These are phyloP conservation scores for Calonectria honghensis DNA, from an alignment of 2,329 filamentous ascomycete genomes.

Conservation along the genomic window DNA sequence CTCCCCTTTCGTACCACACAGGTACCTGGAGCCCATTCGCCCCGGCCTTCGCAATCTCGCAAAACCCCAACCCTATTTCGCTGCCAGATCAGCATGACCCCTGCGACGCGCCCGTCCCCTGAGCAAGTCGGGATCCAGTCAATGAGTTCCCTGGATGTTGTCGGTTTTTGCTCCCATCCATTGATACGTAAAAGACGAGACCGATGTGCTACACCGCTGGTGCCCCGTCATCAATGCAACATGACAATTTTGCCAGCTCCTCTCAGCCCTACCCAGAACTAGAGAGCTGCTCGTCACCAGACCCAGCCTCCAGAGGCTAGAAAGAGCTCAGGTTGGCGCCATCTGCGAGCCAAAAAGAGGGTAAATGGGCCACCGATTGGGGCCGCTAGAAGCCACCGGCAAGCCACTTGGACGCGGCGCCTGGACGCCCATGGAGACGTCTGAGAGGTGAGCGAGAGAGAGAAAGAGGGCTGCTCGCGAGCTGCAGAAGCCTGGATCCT, in stretches of 20 bases:
- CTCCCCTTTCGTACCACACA: conserved; percentile 26
- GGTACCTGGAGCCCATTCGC: conserved; percentile 31
- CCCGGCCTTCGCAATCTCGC: conserved; percentile 41
- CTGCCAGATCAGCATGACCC: conserved; percentile 38
- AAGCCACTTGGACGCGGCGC: conserved; percentile 29
- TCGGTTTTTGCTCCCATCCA: neutral
- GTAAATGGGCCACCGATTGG: conserved; percentile 13
- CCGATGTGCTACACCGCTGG: conserved; percentile 30
- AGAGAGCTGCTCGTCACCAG: conserved; percentile 23
- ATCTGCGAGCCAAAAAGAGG: conserved; percentile 26
- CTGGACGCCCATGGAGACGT: neutral
- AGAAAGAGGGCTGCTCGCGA: neutral
- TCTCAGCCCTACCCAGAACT: conserved; percentile 28
- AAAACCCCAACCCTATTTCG: conserved; percentile 41
- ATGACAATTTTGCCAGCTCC: conserved; percentile 13
- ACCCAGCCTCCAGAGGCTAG: conserved; percentile 8
- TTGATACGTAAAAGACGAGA: conserved; percentile 28
- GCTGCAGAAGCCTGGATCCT: conserved; percentile 6
- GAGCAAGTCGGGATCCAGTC: conserved; percentile 12
- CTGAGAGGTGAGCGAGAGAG: neutral
- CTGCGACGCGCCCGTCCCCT: conserved; percentile 31
- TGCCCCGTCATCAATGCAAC: conserved; percentile 30
- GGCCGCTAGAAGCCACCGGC: conserved; percentile 29
- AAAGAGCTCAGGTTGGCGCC: conserved; percentile 25
- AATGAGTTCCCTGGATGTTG: conserved; percentile 18